Percentiles rank a stretch among this genome's conserved stretches.
phyloP scores from a whole-genome alignment of 2,329 filamentous ascomycete genomes.

The Endoconidiophora laricicola region DNA sequence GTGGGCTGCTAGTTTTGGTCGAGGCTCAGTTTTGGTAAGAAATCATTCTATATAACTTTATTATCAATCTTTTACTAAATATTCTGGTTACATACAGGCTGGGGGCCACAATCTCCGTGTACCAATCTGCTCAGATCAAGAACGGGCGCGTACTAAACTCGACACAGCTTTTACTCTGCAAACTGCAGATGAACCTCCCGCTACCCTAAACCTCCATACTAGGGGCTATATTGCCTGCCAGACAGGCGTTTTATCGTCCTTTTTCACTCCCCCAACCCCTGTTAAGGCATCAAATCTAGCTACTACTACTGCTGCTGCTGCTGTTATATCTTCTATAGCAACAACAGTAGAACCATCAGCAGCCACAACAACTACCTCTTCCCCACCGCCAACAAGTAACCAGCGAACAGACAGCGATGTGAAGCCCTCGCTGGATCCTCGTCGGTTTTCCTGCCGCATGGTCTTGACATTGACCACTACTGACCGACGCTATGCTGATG shows the following conservation, averaged over 20 bases:
- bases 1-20: slow-evolving; percentile 33
- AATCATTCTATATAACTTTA: slow-evolving; percentile 18
- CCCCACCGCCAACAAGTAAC: no score
- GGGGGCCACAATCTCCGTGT: slow-evolving; percentile 24
- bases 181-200: slow-evolving; percentile 30
- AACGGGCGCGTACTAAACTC: slow-evolving; percentile 7
- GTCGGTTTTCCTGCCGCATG: slow-evolving; percentile 31
- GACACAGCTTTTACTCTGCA: slow-evolving; percentile 28
- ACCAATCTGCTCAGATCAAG: background rate
- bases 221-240: slow-evolving; percentile 31
- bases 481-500: slow-evolving; percentile 31
- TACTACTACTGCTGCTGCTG: no score
- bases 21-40: slow-evolving; percentile 30
- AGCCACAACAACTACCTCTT: no score
- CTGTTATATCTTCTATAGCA: no score
- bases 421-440: slow-evolving; percentile 19
- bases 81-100: slow-evolving; percentile 19
- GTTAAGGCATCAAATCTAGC: no score
- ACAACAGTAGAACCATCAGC: no score
- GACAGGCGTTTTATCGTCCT: slow-evolving; percentile 25
- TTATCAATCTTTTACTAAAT: background rate
- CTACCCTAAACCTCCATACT: slow-evolving; percentile 30
- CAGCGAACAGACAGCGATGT: no score
- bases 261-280: slow-evolving; percentile 18
- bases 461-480: slow-evolving; percentile 33